These are phyloP conservation scores for Solanum pennellii DNA, from an alignment of 257 asterid genomes.

Conservation along the genomic window DNA sequence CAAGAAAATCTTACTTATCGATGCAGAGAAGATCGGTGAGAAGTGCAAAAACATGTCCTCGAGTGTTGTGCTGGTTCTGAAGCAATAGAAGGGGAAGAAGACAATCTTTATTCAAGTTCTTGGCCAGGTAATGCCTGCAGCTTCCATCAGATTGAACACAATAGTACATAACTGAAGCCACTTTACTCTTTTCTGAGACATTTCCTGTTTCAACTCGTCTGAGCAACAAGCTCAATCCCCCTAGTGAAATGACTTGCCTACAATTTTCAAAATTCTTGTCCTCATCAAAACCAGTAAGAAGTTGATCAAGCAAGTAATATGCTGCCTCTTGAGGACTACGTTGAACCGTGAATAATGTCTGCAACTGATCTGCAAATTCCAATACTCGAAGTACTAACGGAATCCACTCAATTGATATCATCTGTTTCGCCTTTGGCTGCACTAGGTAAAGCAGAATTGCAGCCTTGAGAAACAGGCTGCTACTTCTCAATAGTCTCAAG, in stretches of 20 bases:
- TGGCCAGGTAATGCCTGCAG: conserved; percentile 53
- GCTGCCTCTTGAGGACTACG: conserved; percentile 62
- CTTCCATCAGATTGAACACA: conserved; percentile 67
- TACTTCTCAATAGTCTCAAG: conserved; percentile 37
- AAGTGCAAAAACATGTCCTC: conserved; percentile 34
- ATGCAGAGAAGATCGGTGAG: conserved; percentile 55
- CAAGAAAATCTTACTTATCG: conserved; percentile 32
- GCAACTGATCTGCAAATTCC: conserved; percentile 67
- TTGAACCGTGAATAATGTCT: conserved; percentile 41
- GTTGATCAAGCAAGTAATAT: conserved; percentile 51
- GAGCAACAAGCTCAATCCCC: conserved; percentile 52
- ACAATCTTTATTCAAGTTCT: conserved; percentile 34
- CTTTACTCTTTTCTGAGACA: conserved; percentile 39
- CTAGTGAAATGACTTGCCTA: conserved; percentile 47
- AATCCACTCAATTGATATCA: conserved; percentile 60
- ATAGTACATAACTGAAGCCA: conserved; percentile 26
- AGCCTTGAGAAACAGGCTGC: conserved; percentile 65
- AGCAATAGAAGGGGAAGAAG: conserved; percentile 31
- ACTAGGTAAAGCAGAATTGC: conserved; percentile 51
- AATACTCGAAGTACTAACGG: conserved; percentile 68
- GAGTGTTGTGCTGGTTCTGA: conserved; percentile 13
- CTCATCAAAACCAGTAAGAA: conserved; percentile 46
- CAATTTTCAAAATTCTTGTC: conserved; percentile 56
- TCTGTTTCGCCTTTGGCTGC: conserved; percentile 64
- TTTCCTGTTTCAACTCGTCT: conserved; percentile 59